These are phyloP conservation scores for Saturnispora zaruensis DNA, from an alignment of 805 yeast species.

Conservation along the genomic window DNA sequence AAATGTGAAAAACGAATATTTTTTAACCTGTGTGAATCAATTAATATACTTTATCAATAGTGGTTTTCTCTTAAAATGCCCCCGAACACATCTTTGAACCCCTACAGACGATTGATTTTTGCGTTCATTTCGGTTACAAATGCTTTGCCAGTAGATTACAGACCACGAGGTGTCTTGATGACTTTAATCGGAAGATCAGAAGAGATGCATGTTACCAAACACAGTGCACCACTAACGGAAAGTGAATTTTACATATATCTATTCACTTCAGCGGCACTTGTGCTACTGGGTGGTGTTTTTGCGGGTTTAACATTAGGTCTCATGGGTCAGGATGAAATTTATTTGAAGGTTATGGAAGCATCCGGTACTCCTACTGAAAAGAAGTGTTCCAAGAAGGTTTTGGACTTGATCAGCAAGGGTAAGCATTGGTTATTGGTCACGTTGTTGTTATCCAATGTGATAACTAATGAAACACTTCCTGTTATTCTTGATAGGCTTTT, in stretches of 20 bases:
- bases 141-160: conserved; percentile 12
- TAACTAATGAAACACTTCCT: conserved; percentile 91
- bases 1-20: neutral
- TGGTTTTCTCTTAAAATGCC: conserved; percentile 1
- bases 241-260: conserved; percentile 40
- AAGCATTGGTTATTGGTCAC: conserved; percentile 97
- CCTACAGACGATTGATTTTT: conserved; percentile 6
- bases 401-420: conserved; percentile 65
- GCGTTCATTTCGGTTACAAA: conserved; percentile 7
- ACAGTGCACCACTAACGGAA: conserved; percentile 20
- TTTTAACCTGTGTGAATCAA: neutral
- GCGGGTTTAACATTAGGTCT: conserved; percentile 91
- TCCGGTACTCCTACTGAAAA: conserved; percentile 75
- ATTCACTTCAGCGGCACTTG: conserved; percentile 49
- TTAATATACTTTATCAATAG: neutral
- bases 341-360: conserved; percentile 78
- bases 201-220: conserved; percentile 3
- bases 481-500: conserved; percentile 85
- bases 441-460: conserved; percentile 72
- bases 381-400: conserved; percentile 60
- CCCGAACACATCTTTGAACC: neutral
- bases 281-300: conserved; percentile 78
- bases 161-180: conserved; percentile 9
- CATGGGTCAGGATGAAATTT: conserved; percentile 98
- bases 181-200: neutral